Base-by-base conservation (phyloP, 164 flowering plant genomes). In the Warburgia ugandensis region DNA sequence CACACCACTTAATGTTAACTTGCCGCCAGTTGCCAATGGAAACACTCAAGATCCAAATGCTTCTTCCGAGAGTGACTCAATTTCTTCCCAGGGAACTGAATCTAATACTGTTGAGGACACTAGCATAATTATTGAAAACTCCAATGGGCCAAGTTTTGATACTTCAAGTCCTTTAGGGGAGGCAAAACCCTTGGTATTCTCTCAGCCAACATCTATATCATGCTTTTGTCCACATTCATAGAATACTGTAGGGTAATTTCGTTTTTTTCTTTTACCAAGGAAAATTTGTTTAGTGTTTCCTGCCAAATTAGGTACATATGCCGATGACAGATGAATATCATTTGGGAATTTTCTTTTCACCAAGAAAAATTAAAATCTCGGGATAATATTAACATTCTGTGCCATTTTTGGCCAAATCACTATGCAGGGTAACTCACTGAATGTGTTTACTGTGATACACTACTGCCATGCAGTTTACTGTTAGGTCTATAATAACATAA, bases 11-110 rank as follows among this genome's bases (percentile, higher is more conserved):
- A 64, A 68, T 60, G 58, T 54, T 16, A 63, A 60, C 30, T 32
- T 65, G 38, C 64, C 49, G 61, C 46, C 53, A 14, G 67, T 49
- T 55, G 54, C 54, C 22, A 66, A 64, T 43, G 77, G 62, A 46
- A 74, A 58, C 27, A 17, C 63, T 59, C 70, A 65, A 23, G 25
- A 49, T 33, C 71, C 77, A 46, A 60, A 23, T 33, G 50, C 40
- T 51, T 31, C 56, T 17, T 22, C 36, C 42, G 61, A 38, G 21
- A 27, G 3, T 22, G 37, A 26, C 8, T 30, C 54, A n/a, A 48
- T 46, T 51, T 62, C 49, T 36, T 38, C 38, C 37, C 64, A 60
- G 42, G 76, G 61, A 38, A 56, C 23, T 29, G 41, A 29, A 26
- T 48, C 62, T 35, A 33, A 38, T 48, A 55, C 49, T 10, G 67